Evolutionary conservation across 768 basidiomycete genomes (phyloP).

Genomic region (Crassisporium funariophilum): DNA sequence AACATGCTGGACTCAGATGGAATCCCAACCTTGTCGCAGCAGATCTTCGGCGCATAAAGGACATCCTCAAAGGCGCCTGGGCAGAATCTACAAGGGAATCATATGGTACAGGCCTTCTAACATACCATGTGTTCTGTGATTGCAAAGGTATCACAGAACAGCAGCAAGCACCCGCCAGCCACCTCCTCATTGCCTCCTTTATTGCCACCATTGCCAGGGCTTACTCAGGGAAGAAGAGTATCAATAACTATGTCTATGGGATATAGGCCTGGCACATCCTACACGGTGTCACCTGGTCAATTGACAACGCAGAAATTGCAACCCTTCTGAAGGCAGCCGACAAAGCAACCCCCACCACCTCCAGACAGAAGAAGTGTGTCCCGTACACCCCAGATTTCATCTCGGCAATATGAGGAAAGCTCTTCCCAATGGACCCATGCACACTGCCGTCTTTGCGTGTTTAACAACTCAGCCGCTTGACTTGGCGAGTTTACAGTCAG

Average conservation of each 20-base stretch:
- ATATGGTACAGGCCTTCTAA: constrained; percentile 7
- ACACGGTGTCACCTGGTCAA: constrained; percentile 21
- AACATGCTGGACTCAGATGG: background rate
- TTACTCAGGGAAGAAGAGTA: constrained; percentile 27
- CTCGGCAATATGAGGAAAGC: constrained; percentile 5
- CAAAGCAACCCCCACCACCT: constrained; percentile 27
- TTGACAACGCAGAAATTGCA: constrained; percentile 23
- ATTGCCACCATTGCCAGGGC: constrained; percentile 23
- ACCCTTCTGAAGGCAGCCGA: constrained; percentile 32
- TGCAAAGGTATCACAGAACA: constrained; percentile 23
- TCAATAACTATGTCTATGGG: constrained; percentile 30
- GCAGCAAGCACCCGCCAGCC: constrained; percentile 21
- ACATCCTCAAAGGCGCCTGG: background rate
- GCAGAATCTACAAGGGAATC: background rate
- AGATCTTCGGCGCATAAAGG: background rate
- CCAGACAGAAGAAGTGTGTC: constrained; percentile 26
- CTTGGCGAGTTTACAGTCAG: too few species aligned
- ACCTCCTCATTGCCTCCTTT: constrained; percentile 23
- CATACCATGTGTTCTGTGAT: constrained; percentile 11
- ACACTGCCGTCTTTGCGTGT: constrained; percentile 18
- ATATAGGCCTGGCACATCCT: constrained; percentile 41
- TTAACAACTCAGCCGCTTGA: too few species aligned
- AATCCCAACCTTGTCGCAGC: background rate
- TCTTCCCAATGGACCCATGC: constrained; percentile 32
- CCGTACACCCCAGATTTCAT: constrained; percentile 34